These are phyloP conservation scores for Phytophthora macrochlamydospora DNA, from an alignment of 352 stramenopile species.

Conservation along the genomic window DNA sequence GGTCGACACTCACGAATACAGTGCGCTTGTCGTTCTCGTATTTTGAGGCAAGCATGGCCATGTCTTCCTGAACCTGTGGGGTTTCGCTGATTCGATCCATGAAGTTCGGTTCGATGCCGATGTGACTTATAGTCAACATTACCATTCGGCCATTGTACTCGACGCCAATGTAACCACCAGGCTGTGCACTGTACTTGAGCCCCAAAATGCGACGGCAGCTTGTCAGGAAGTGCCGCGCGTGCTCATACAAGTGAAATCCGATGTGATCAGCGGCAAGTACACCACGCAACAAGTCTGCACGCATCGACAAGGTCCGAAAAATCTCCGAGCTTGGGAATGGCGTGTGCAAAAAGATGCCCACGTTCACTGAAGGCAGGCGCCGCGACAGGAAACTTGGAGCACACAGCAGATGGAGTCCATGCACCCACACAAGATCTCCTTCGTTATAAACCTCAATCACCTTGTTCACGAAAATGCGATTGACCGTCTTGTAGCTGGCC, in stretches of 20 bases:
- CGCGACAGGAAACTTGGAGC: conserved; percentile 96
- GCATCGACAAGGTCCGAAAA: conserved; percentile 97
- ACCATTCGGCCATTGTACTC: conserved; percentile 98
- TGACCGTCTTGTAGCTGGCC: conserved; percentile 96
- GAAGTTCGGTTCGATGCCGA: conserved; percentile 95
- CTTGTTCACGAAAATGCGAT: conserved; percentile 97
- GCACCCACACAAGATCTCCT: conserved; percentile 96
- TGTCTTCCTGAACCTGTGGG: conserved; percentile 57
- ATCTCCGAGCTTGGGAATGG: conserved; percentile 99
- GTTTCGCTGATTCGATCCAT: conserved; percentile 71
- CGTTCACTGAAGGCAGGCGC: conserved; percentile 92
- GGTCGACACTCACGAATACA: conserved; percentile 95
- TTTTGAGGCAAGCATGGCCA: conserved; percentile 42
- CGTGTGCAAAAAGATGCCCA: conserved; percentile 99
- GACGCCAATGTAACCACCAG: conserved; percentile 92
- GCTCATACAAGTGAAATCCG: conserved; percentile 98
- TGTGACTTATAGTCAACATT: conserved; percentile 97
- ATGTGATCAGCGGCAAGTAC: conserved; percentile 98
- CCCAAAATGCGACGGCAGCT: conserved; percentile 92
- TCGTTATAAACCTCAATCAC: conserved; percentile 92
- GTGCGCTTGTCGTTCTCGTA: conserved; percentile 62
- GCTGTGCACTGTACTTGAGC: conserved; percentile 92
- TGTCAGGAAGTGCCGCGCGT: conserved; percentile 98
- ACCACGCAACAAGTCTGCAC: conserved; percentile 95
- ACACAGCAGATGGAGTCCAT: conserved; percentile 98